A percentile compares a stretch with the other conserved stretches of the same genome.
These are phyloP conservation scores for Ophryocystis elektroscirrha DNA, from an alignment of 169 alveolate species.

Conservation along the genomic window DNA sequence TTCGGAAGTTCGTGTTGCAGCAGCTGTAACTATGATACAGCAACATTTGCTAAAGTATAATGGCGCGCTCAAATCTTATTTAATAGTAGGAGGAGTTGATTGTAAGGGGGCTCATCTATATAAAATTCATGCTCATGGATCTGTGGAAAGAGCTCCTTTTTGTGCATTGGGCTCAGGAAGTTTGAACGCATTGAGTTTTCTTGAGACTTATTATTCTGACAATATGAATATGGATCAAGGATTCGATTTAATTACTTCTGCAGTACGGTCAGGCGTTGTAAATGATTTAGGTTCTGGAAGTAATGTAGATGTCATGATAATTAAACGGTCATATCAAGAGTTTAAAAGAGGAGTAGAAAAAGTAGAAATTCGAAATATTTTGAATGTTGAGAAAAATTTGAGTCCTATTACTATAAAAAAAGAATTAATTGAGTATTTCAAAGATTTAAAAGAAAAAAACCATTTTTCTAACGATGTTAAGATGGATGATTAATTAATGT, in stretches of 20 bases:
- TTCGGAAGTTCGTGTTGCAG: background rate
- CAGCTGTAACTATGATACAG: background rate
- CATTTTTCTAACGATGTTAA: too few relatives aligned
- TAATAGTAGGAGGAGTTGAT: conserved; percentile 91
- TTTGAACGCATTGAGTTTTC: conserved; percentile 6
- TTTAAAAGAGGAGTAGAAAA: too few relatives aligned
- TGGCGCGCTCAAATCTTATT: conserved; percentile 85
- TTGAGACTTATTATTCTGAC: conserved; percentile 9
- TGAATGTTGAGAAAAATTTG: too few relatives aligned
- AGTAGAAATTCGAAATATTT: too few relatives aligned
- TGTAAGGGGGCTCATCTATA: conserved; percentile 74
- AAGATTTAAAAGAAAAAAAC: too few relatives aligned
- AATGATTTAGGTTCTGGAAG: conserved; percentile 88
- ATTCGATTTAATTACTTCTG: conserved; percentile 18
- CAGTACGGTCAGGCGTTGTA: conserved; percentile 74
- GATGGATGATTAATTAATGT: too few relatives aligned
- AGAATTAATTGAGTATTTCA: too few relatives aligned
- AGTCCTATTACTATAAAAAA: too few relatives aligned
- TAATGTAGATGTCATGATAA: conserved; percentile 72
- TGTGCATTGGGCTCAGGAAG: conserved; percentile 96
- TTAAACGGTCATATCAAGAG: too few relatives aligned
- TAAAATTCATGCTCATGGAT: conserved; percentile 84
- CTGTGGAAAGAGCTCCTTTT: conserved; percentile 49
- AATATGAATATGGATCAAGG: conserved; percentile 23
- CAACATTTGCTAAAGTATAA: conserved; percentile 31